These are phyloP conservation scores for Sporodiniella umbellata DNA, from an alignment of 371 early-diverging fungal genomes.

Conservation along the genomic window DNA sequence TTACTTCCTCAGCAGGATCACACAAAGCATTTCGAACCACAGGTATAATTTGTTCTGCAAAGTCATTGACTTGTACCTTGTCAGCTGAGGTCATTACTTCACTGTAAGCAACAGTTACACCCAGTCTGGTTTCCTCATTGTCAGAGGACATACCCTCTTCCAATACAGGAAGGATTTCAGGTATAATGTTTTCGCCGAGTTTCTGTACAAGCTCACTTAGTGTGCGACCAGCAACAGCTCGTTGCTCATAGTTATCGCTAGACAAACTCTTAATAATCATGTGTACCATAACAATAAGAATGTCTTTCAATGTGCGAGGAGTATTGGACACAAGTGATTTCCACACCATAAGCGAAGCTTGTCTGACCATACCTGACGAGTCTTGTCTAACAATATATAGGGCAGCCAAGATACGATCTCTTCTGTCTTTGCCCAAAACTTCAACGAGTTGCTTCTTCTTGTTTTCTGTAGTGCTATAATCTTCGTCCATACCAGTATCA, in stretches of 20 bases:
- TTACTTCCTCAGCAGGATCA: slow-evolving; percentile 77
- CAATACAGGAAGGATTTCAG: slow-evolving; percentile 86
- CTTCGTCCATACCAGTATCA: slow-evolving; percentile 45
- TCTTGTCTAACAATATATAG: slow-evolving; percentile 91
- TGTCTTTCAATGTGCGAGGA: slow-evolving; percentile 94
- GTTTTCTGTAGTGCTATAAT: slow-evolving; percentile 55
- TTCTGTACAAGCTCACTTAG: slow-evolving; percentile 94
- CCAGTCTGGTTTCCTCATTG: slow-evolving; percentile 73
- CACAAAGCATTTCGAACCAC: slow-evolving; percentile 78
- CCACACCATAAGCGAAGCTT: slow-evolving; percentile 90
- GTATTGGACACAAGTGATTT: slow-evolving; percentile 94
- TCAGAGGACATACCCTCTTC: slow-evolving; percentile 72
- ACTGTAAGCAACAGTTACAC: slow-evolving; percentile 90
- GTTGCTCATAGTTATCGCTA: slow-evolving; percentile 67
- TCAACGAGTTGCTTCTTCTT: slow-evolving; percentile 76
- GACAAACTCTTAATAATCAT: slow-evolving; percentile 82
- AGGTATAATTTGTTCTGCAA: slow-evolving; percentile 78
- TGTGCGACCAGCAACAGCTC: slow-evolving; percentile 85
- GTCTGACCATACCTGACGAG: slow-evolving; percentile 81
- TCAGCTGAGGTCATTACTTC: slow-evolving; percentile 90
- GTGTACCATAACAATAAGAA: slow-evolving; percentile 82
- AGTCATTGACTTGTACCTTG: slow-evolving; percentile 77
- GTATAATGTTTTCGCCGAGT: slow-evolving; percentile 87
- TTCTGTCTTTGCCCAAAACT: slow-evolving; percentile 85
- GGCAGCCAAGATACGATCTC: slow-evolving; percentile 85